A percentile compares a stretch with the other conserved stretches of the same genome.
Evolutionary conservation across 768 basidiomycete species (phyloP).

Genomic region (Mycena crocata): DNA sequence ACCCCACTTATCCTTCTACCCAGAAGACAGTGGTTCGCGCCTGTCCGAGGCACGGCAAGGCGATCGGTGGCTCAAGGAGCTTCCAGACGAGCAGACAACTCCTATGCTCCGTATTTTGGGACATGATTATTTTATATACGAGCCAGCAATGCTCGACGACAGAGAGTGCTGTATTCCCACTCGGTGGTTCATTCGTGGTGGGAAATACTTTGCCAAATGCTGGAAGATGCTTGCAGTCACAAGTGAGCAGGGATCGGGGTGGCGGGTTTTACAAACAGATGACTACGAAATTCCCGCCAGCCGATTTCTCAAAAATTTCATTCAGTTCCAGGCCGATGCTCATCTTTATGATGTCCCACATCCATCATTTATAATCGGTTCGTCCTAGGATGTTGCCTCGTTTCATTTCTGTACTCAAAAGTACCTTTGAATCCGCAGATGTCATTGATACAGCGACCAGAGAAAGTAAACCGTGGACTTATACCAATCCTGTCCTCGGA

Average conservation of each 20-base stretch:
- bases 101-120: slow-evolving; percentile 39
- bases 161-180: slow-evolving; percentile 24
- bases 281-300: not conserved
- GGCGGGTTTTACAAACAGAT: slow-evolving; percentile 10
- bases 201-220: not conserved
- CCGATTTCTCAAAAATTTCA: not conserved
- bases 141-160: slow-evolving; percentile 27
- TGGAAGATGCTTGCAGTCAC: not conserved
- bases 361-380: not conserved
- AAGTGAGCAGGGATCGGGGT: slow-evolving; percentile 2
- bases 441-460: not conserved
- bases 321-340: not conserved
- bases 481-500: slow-evolving; percentile 4
- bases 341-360: not conserved
- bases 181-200: slow-evolving; percentile 28
- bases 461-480: not conserved
- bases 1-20: slow-evolving; percentile 43
- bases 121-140: slow-evolving; percentile 23
- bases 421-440: not conserved
- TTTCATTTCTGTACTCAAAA: no score
- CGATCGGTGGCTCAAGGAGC: slow-evolving; percentile 41
- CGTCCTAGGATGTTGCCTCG: not conserved
- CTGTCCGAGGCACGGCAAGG: slow-evolving; percentile 40
- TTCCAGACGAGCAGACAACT: slow-evolving; percentile 33
- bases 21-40: slow-evolving; percentile 43